Evolutionary conservation across 2,329 filamentous ascomycete genomes (phyloP), one percentile per base, ranked within the genome.

Genomic region (Diaporthe citri): DNA sequence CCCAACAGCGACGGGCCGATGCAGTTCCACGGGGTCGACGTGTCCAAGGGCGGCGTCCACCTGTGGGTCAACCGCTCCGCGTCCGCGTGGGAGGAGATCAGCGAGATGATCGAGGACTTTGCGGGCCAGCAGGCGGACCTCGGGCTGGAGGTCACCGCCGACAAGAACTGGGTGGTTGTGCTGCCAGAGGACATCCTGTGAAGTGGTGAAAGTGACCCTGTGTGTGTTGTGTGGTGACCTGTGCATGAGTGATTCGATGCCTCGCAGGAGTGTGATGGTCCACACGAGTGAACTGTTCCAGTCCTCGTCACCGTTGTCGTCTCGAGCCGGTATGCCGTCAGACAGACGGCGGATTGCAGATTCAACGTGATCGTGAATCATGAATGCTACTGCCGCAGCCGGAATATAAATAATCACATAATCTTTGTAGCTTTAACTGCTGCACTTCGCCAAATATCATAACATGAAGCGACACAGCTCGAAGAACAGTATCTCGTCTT

Each of bases 91-190:
- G 78, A 82, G 74, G 74, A 84, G 75, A 79, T 87, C 57, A 76
- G 83, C 36, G 79, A 77, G 36, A 84, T 86, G 84, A 84, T 84
- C n/a, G 75, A 75, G 60, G 78, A 85, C 4, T 82, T 80, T 69
- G 79, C 82, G 4, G 79, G 78, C 31, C 81, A 77, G 3, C 85
- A 87, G 78, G 78, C 78, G 69, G 78, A 80, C 72, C 80, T 84
- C 59, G 82, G 82, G 1, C 74, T 83, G 12, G 79, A 81, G 1
- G 85, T 86, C 2, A 87, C 84, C 20, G 85, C 84, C 2, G 79
- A 87, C 73, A 86, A 85, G 82, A 86, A 86, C 79, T 87, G 85
- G 85, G 82, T 87, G 4, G 80, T 83, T 6, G 85, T 87, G 3
- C 82, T 78, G 76, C 85, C 85, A 0, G 77, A 80, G 1, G 83